Percentiles rank a stretch among this genome's conserved stretches.
phyloP scores from a whole-genome alignment of 495 filamentous ascomycete genomes.

The Umbilicaria muhlenbergii region DNA sequence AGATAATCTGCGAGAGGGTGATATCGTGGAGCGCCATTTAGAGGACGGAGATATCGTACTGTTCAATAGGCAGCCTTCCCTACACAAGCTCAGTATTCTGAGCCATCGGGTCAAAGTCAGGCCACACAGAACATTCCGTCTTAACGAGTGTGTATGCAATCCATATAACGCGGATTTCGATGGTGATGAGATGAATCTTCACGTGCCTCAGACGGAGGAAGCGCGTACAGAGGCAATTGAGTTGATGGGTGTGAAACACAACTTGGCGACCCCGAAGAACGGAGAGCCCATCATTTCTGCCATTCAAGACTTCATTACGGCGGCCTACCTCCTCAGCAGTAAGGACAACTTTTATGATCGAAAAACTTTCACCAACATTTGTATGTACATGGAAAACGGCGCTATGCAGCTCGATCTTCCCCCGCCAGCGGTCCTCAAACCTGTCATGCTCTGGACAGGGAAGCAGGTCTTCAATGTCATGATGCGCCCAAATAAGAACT shows the following conservation, averaged over 20 bases:
- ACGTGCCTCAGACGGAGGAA: conserved; percentile 96
- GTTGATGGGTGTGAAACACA: conserved; percentile 96
- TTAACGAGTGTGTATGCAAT: conserved; percentile 96
- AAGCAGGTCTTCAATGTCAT: conserved; percentile 95
- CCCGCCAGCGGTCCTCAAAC: conserved; percentile 70
- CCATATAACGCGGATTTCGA: conserved; percentile 99
- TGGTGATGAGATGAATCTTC: conserved; percentile 97
- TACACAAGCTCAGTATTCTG: conserved; percentile 97
- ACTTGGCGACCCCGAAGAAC: conserved; percentile 88
- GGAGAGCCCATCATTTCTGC: conserved; percentile 96
- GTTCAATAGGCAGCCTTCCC: conserved; percentile 93
- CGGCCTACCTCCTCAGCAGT: conserved; percentile 76
- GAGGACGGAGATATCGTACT: conserved; percentile 94
- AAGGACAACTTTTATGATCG: conserved; percentile 90
- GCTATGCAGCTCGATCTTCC: conserved; percentile 70
- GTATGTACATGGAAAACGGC: conserved; percentile 84
- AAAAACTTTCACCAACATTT: conserved; percentile 71
- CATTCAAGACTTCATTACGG: conserved; percentile 97
- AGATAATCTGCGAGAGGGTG: conserved; percentile 58
- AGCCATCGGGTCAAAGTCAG: conserved; percentile 84
- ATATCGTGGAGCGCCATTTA: conserved; percentile 85
- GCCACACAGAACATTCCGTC: conserved; percentile 87
- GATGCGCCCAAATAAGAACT: conserved; percentile 76
- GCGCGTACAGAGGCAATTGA: conserved; percentile 88
- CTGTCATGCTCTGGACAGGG: conserved; percentile 84